Evolutionary conservation across 208 protist genomes (phyloP), one percentile per base, ranked within the genome.

Genomic region (Spongospora subterranea): DNA sequence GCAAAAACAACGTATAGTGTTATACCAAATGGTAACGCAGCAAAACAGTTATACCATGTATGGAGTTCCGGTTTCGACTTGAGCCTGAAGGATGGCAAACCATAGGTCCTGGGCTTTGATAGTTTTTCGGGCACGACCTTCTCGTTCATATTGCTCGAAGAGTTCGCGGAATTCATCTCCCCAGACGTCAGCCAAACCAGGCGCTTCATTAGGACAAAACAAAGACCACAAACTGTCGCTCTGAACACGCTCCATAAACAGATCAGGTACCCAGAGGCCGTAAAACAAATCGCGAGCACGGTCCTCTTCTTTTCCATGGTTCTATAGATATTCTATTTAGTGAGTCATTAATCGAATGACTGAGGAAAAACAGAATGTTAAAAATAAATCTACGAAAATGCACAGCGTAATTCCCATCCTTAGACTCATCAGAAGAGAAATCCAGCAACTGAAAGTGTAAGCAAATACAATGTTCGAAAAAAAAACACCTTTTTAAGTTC

Each of bases 191-290:
- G 91, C 93, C n/a, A 99, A 95, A 0, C 98, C 98, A 0, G 97
- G 97, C 77, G 95, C 96, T 66, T 98, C 97, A 93, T 97, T 94
- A 38, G 98, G 98, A 94, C 99, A 99, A 93, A 99, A 98, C 38
- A 99, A 94, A 45, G 96, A 97, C 98, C 98, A 99, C 76, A 96
- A 93, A 0, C 91, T 96, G 91, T 98, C 94, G 0, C 77, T 91
- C 94, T 99, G 95, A 13, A 99, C 98, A 88, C 98, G 95, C 94
- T 98, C 93, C 98, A 99, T 99, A 95, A 99, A 99, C 0, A 99
- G 93, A 92, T 99, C 98, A 24, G 98, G 96, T 29, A 99, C 95
- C 98, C 98, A 99, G 29, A 99, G 95, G 40, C 95, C 98, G 93
- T 98, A 99, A 94, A 99, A 99, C 43, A 99, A 96, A 93, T 99